A percentile compares a stretch with the other conserved stretches of the same genome.
phyloP scores from a whole-genome alignment of 257 asterid species.

The Solanum virginianum region DNA sequence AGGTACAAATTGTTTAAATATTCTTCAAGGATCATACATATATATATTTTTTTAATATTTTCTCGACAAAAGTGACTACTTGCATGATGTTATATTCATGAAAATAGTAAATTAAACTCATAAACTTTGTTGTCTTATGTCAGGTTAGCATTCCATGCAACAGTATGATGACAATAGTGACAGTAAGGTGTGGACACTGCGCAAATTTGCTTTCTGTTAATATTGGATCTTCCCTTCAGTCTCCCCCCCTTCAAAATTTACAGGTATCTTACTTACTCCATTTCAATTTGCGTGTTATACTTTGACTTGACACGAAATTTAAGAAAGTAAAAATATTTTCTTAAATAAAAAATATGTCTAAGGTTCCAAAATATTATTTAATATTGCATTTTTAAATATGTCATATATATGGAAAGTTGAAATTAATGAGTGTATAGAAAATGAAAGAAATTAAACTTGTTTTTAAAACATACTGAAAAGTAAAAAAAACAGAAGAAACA shows the following conservation, averaged over 20 bases:
- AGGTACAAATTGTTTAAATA: background rate
- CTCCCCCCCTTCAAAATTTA: constrained; percentile 58
- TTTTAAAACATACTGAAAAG: too few relatives aligned
- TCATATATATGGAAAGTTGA: too few relatives aligned
- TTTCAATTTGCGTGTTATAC: background rate
- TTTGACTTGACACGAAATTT: too few relatives aligned
- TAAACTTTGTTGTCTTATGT: background rate
- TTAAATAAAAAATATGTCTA: background rate
- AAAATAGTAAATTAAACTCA: background rate
- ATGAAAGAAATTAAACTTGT: too few relatives aligned
- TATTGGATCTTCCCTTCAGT: constrained; percentile 56
- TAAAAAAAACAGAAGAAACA: too few relatives aligned
- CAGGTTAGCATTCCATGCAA: constrained; percentile 92
- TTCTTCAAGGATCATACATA: background rate
- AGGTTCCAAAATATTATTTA: background rate
- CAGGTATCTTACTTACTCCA: constrained; percentile 28
- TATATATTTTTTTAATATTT: background rate
- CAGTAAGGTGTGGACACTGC: constrained; percentile 95
- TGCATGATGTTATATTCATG: background rate
- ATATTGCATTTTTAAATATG: too few relatives aligned
- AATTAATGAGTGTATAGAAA: too few relatives aligned
- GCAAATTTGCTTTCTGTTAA: constrained; percentile 74
- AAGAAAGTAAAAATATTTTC: background rate
- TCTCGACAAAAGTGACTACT: background rate
- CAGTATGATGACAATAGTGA: constrained; percentile 58